phyloP scores from a whole-genome alignment of 352 stramenopile species.

The Thalassiosira gravida region DNA sequence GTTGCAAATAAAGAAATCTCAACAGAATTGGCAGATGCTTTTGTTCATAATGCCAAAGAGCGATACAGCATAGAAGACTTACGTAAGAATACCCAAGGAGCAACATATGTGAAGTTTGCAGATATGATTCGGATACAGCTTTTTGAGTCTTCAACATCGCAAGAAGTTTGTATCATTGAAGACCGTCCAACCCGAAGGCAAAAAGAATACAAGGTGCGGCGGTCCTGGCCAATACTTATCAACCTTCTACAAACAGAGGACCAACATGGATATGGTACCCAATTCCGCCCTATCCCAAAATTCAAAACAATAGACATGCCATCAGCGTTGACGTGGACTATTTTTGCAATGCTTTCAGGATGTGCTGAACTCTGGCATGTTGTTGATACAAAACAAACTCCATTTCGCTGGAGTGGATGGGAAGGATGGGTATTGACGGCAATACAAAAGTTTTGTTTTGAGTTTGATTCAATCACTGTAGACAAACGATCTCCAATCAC shows the following conservation, averaged over 20 bases:
- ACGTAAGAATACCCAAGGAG: slow-evolving; percentile 8
- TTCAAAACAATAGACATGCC: background rate
- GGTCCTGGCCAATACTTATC: background rate
- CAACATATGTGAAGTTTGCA: slow-evolving; percentile 3
- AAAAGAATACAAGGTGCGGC: background rate
- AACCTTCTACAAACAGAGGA: slow-evolving; percentile 5
- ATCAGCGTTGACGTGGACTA: background rate
- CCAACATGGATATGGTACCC: slow-evolving; percentile 4
- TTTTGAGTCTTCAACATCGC: background rate
- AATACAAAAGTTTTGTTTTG: background rate
- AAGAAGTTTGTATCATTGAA: slow-evolving; percentile 21
- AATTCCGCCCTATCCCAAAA: background rate
- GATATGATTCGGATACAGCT: background rate
- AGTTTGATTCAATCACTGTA: slow-evolving; percentile 6
- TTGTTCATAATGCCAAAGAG: slow-evolving; percentile 5
- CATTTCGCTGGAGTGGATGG: slow-evolving; percentile 12
- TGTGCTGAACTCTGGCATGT: background rate
- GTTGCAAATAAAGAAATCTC: slow-evolving; percentile 1
- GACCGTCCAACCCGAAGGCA: slow-evolving; percentile 1
- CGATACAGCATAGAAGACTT: slow-evolving; percentile 6
- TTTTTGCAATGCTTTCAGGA: slow-evolving; percentile 1
- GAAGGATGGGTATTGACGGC: background rate
- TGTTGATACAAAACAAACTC: background rate
- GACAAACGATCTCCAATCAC: slow-evolving; percentile 11
- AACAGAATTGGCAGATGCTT: background rate